Evolutionary conservation across 345 rosid species (phyloP).

Genomic region (Ceriops tagal): DNA sequence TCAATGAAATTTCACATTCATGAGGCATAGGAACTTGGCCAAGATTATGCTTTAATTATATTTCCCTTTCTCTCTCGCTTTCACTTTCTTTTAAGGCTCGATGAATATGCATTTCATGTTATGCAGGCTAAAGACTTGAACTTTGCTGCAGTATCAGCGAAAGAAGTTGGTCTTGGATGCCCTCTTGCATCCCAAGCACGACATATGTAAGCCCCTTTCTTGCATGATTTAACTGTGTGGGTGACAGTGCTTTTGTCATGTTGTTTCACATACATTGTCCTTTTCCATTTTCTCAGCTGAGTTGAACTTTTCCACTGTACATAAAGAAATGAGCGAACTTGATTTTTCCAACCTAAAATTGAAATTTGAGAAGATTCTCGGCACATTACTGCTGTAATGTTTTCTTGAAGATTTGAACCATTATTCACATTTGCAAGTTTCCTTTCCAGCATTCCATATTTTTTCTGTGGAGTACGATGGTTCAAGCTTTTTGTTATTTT

Average conservation of each 20-base stretch:
- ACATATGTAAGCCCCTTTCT: slow-evolving; percentile 56
- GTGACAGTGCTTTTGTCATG: not conserved
- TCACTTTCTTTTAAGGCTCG: not conserved
- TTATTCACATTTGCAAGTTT: no score
- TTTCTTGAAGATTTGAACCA: not conserved
- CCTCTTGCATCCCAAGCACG: slow-evolving; percentile 55
- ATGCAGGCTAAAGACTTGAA: slow-evolving; percentile 82
- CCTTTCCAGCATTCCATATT: no score
- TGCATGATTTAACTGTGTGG: not conserved
- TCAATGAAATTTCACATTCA: no score
- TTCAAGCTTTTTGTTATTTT: not conserved
- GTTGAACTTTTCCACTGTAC: not conserved
- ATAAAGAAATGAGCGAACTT: no score
- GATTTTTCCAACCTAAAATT: not conserved
- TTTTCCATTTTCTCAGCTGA: no score
- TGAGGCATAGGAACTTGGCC: no score
- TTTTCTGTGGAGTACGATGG: no score
- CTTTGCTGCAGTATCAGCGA: slow-evolving; percentile 65
- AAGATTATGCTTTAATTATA: not conserved
- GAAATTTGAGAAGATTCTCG: no score
- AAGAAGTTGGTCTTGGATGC: slow-evolving; percentile 48
- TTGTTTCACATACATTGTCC: not conserved
- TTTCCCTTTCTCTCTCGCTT: not conserved
- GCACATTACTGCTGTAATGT: no score
- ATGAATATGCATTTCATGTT: slow-evolving; percentile 3